A percentile compares a stretch with the other conserved stretches of the same genome.
These are phyloP conservation scores for Camelina laxa DNA, from an alignment of 345 rosid genomes.

Conservation along the genomic window DNA sequence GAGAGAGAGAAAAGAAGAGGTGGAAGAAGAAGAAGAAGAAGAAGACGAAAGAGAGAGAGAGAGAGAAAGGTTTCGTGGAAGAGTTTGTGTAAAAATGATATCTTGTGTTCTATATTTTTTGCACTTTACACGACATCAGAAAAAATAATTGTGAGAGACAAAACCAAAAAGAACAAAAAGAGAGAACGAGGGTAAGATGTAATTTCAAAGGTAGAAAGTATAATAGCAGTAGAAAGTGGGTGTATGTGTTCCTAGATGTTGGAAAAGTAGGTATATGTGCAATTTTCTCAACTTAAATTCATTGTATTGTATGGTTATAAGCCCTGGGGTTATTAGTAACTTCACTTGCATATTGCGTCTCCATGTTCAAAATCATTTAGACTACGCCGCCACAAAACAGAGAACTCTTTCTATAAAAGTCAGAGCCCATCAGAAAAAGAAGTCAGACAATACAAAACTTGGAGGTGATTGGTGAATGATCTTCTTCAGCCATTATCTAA, in stretches of 20 bases:
- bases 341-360: neutral
- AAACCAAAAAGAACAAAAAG: too few relatives aligned
- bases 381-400: neutral
- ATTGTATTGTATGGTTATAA: neutral
- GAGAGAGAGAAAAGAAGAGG: constrained; percentile 29
- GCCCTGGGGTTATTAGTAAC: neutral
- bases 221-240: too few relatives aligned
- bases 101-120: constrained; percentile 22
- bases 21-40: neutral
- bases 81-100: constrained; percentile 13
- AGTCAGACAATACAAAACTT: constrained; percentile 23
- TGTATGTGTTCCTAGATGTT: too few relatives aligned
- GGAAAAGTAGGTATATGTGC: too few relatives aligned
- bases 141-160: too few relatives aligned
- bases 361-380: neutral
- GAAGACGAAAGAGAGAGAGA: neutral
- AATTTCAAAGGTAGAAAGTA: too few relatives aligned
- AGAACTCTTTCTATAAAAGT: neutral
- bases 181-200: too few relatives aligned
- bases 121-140: too few relatives aligned
- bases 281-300: too few relatives aligned
- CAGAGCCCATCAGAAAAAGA: neutral
- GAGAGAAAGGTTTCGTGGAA: neutral
- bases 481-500: constrained; percentile 33
- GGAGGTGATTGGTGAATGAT: constrained; percentile 30